Conservation (phyloP, 768 basidiomycete genomes). For the Lactarius akahatsu region DNA sequence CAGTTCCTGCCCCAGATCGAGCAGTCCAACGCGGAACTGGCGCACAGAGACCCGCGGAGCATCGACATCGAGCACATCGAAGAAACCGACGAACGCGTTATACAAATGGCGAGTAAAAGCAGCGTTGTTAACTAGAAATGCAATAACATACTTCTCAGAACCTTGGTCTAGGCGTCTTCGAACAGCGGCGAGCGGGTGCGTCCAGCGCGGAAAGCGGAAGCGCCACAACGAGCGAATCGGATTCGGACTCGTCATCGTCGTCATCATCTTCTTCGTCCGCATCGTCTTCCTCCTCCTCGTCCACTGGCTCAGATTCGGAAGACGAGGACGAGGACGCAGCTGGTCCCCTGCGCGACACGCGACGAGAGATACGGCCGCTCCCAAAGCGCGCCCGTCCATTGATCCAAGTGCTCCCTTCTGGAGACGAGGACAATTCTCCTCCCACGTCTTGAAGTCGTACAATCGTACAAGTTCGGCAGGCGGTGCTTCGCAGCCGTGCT, state of each 20-base stretch:
- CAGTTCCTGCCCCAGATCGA: conserved; percentile 67
- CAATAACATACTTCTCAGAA: conserved; percentile 21
- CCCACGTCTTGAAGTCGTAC: not conserved
- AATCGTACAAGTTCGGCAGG: not conserved
- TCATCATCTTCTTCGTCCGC: not conserved
- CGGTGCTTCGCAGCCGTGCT: too few relatives aligned
- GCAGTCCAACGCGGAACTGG: conserved; percentile 58
- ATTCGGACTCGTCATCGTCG: not conserved
- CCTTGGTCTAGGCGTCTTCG: conserved; percentile 33
- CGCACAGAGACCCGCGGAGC: conserved; percentile 50
- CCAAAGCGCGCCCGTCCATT: conserved; percentile 11
- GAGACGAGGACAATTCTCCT: not conserved
- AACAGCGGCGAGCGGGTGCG: conserved; percentile 26
- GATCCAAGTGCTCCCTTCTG: conserved; percentile 17
- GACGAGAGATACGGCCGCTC: not conserved
- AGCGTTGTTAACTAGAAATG: not conserved
- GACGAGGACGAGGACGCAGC: not conserved
- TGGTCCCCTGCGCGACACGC: not conserved
- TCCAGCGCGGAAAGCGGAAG: conserved; percentile 18
- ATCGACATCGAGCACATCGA: conserved; percentile 70
- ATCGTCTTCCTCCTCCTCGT: not conserved
- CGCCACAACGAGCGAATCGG: not conserved
- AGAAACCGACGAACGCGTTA: conserved; percentile 49
- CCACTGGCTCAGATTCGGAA: conserved; percentile 6
- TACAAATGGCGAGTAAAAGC: conserved; percentile 55